These are phyloP conservation scores for Tylopilus intermedius DNA, from an alignment of 768 basidiomycete species.

Conservation along the genomic window DNA sequence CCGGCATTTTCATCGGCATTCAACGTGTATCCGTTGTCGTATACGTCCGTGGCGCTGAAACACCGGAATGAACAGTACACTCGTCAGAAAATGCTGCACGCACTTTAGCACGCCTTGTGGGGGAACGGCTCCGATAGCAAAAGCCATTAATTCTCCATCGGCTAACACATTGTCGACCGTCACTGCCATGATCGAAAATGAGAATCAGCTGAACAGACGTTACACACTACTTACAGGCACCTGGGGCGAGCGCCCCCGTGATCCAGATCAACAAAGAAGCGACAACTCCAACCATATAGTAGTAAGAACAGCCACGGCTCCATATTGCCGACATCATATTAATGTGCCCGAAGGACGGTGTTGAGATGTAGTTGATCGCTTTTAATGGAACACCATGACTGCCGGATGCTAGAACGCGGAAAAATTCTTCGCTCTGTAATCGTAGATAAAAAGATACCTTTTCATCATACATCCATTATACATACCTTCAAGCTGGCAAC, in stretches of 20 bases:
- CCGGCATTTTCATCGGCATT: not conserved
- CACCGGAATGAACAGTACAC: not conserved
- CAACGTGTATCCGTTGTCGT: no score
- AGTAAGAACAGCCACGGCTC: constrained; percentile 17
- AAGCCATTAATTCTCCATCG: constrained; percentile 21
- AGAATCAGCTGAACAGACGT: not conserved
- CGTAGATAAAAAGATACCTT: not conserved
- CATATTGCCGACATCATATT: constrained; percentile 14
- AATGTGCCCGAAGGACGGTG: constrained; percentile 17
- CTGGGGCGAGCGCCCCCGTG: constrained; percentile 21
- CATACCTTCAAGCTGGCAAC: constrained; percentile 19
- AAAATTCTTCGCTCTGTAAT: constrained; percentile 27
- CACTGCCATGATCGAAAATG: constrained; percentile 7
- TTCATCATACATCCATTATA: not conserved
- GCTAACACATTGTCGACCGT: constrained; percentile 19
- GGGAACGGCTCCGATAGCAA: constrained; percentile 20
- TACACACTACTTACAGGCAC: constrained; percentile 16
- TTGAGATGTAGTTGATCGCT: constrained; percentile 21
- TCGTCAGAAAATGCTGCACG: not conserved
- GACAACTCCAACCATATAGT: constrained; percentile 18
- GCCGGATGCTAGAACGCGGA: constrained; percentile 15
- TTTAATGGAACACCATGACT: constrained; percentile 21
- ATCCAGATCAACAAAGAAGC: constrained; percentile 18
- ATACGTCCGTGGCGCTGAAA: constrained; percentile 6
- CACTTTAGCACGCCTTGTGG: constrained; percentile 25